phyloP scores from a whole-genome alignment of 2,329 filamentous ascomycete genomes.

The Monilinia polystroma region DNA sequence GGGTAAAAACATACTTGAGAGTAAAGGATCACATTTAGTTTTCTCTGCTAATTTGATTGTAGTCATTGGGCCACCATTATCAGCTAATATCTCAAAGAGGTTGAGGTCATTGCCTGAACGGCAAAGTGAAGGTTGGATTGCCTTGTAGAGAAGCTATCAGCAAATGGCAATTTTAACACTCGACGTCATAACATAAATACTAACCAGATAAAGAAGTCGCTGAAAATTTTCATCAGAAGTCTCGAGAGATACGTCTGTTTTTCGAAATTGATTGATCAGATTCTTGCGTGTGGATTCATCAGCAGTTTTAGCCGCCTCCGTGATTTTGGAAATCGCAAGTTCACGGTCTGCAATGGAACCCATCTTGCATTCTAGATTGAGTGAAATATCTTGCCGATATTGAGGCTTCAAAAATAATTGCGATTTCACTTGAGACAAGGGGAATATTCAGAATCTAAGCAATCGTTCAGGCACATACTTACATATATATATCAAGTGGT shows the following conservation, averaged over 20 bases:
- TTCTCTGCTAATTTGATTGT: background rate
- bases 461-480: background rate
- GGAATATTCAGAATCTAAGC: background rate
- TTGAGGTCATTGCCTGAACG: constrained; percentile 7
- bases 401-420: background rate
- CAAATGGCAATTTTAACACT: background rate
- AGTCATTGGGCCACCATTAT: constrained; percentile 1
- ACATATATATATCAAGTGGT: constrained; percentile 2
- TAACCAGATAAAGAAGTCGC: constrained; percentile 1
- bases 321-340: constrained; percentile 1
- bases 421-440: background rate
- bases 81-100: background rate
- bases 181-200: background rate
- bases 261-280: too few relatives aligned
- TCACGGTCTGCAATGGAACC: constrained; percentile 1
- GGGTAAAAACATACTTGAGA: background rate
- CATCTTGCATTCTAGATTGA: background rate
- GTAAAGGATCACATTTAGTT: background rate
- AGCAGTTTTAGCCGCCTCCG: background rate
- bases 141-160: background rate
- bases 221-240: background rate
- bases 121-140: constrained; percentile 6
- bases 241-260: too few relatives aligned
- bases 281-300: background rate
- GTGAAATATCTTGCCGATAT: background rate